Conservation (phyloP, 257 asterid species). For the Fraxinus cuspidata region DNA sequence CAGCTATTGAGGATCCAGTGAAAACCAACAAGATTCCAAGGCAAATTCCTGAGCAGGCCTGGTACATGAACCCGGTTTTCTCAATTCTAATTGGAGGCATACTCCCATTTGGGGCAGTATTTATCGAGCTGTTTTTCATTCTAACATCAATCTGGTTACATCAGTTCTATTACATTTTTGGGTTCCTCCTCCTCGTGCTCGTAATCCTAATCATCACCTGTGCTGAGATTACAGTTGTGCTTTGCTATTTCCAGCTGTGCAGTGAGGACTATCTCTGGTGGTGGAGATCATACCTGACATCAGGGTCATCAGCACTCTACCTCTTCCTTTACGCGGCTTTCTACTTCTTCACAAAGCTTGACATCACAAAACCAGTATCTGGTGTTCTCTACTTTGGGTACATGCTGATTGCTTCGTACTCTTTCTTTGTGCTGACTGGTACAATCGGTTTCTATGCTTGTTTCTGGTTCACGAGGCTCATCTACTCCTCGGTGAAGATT, state of each 20-base stretch:
- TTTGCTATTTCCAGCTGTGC: constrained; percentile 75
- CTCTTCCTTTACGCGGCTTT: constrained; percentile 65
- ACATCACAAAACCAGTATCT: constrained; percentile 1
- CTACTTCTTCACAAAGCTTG: constrained; percentile 7
- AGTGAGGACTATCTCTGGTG: constrained; percentile 12
- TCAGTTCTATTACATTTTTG: constrained; percentile 28
- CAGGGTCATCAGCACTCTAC: constrained; percentile 12
- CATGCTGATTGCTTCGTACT: neutral
- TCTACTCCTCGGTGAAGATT: constrained; percentile 12
- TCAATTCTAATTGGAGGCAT: constrained; percentile 18
- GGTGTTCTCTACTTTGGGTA: constrained; percentile 6
- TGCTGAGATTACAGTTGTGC: constrained; percentile 25
- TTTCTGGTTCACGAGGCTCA: constrained; percentile 26
- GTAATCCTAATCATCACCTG: constrained; percentile 27
- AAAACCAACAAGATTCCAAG: constrained; percentile 57
- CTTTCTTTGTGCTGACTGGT: constrained; percentile 57
- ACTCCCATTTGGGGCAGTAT: constrained; percentile 13
- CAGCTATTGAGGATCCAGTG: constrained; percentile 62
- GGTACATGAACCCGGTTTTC: constrained; percentile 17
- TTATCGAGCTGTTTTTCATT: constrained; percentile 12
- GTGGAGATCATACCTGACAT: constrained; percentile 8
- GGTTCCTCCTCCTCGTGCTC: constrained; percentile 27
- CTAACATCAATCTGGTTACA: constrained; percentile 27
- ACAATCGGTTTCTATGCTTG: constrained; percentile 41
- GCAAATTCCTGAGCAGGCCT: constrained; percentile 17